These are phyloP conservation scores for Priceomyces medius DNA, from an alignment of 805 yeast genomes.

Conservation along the genomic window DNA sequence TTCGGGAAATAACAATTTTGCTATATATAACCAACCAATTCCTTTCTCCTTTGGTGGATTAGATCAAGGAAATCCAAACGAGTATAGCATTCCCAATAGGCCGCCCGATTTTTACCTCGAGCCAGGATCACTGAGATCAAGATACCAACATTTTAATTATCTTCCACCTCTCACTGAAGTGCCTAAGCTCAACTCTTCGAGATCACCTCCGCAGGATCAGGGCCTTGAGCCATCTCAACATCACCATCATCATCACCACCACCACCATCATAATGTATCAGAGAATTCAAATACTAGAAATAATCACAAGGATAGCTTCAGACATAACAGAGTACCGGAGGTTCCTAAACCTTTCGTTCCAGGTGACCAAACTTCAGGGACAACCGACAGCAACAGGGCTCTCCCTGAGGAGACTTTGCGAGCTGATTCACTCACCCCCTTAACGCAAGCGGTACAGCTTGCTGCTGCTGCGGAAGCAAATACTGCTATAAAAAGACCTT, in stretches of 20 bases:
- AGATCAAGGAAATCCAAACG: not conserved
- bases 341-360: constrained; percentile 4
- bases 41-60: not conserved
- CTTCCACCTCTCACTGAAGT: constrained; percentile 69
- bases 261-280: constrained; percentile 11
- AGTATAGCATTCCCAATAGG: constrained; percentile 1
- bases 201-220: constrained; percentile 24
- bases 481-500: constrained; percentile 3
- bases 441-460: constrained; percentile 41
- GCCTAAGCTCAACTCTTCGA: constrained; percentile 65
- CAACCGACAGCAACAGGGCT: constrained; percentile 1
- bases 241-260: constrained; percentile 32
- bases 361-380: not conserved
- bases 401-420: constrained; percentile 8
- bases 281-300: constrained; percentile 2
- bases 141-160: constrained; percentile 73
- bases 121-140: constrained; percentile 53
- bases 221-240: constrained; percentile 25
- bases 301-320: not conserved
- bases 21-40: not conserved
- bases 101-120: constrained; percentile 28
- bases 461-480: constrained; percentile 32
- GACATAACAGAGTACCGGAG: not conserved
- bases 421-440: constrained; percentile 31
- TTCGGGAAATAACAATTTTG: constrained; percentile 1